Percentiles rank a stretch among this genome's conserved stretches.
These are phyloP conservation scores for Yamadazyma conglobata DNA, from an alignment of 1,139 yeast genomes.

Conservation along the genomic window DNA sequence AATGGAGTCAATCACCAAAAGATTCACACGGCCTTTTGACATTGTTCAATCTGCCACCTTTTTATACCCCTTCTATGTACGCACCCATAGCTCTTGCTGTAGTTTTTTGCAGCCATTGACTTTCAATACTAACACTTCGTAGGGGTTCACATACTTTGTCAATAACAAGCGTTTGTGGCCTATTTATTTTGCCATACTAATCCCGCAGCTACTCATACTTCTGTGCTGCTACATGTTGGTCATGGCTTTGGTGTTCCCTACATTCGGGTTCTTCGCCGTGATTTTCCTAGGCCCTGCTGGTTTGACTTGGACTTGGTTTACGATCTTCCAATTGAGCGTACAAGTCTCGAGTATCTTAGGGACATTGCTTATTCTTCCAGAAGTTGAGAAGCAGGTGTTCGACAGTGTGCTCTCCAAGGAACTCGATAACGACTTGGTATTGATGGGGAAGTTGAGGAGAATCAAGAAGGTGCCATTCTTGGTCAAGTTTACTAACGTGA, in stretches of 20 bases:
- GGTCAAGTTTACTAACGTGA: conserved; percentile 22
- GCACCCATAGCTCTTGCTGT: too few species aligned
- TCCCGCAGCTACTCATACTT: conserved; percentile 51
- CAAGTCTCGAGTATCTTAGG: conserved; percentile 50
- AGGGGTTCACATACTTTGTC: conserved; percentile 47
- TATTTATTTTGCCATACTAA: conserved; percentile 40
- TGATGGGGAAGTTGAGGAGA: conserved; percentile 42
- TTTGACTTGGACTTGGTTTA: conserved; percentile 49
- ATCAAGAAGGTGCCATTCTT: conserved; percentile 30
- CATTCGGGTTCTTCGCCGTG: conserved; percentile 43
- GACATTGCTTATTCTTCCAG: conserved; percentile 52
- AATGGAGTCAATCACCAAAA: conserved; percentile 1
- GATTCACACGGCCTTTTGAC: conserved; percentile 5
- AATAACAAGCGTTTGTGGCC: conserved; percentile 51
- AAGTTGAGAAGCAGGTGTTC: conserved; percentile 52
- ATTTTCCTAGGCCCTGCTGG: conserved; percentile 57
- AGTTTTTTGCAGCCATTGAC: conserved; percentile 6
- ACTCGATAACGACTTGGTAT: conserved; percentile 46
- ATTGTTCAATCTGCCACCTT: conserved; percentile 8
- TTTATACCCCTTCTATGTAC: conserved; percentile 15
- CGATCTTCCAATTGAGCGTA: conserved; percentile 51
- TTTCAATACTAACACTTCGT: conserved; percentile 3
- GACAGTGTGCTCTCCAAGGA: conserved; percentile 54
- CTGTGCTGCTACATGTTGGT: conserved; percentile 37
- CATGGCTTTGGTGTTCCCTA: conserved; percentile 44